These are phyloP conservation scores for Fusarium sp. DNA, from an alignment of 2,329 filamentous ascomycete genomes.

Conservation along the genomic window DNA sequence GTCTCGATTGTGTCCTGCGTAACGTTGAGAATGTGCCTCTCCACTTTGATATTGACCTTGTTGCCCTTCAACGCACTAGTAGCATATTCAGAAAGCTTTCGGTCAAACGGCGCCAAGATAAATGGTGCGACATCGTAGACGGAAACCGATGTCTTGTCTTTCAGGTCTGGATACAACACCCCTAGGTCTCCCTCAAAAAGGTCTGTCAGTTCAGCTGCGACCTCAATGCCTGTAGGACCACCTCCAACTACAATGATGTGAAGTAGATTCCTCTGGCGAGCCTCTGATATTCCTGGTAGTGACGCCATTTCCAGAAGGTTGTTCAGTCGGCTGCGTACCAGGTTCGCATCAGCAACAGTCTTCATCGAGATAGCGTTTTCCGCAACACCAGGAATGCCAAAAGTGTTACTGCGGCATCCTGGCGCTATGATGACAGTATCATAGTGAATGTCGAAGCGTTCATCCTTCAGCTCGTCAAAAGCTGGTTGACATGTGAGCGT, in stretches of 20 bases:
- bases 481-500: not conserved
- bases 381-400: not conserved
- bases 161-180: not conserved
- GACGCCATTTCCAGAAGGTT: not conserved
- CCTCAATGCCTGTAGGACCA: not conserved
- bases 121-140: not conserved
- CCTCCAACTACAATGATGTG: not conserved
- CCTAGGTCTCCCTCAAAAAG: not conserved
- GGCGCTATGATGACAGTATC: not conserved
- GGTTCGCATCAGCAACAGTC: not conserved
- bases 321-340: not conserved
- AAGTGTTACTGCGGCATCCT: not conserved
- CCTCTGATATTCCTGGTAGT: not conserved
- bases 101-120: not conserved
- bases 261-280: not conserved
- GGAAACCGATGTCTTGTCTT: not conserved
- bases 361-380: not conserved
- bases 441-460: not conserved
- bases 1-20: not conserved
- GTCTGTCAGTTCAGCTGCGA: not conserved
- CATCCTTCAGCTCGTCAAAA: not conserved
- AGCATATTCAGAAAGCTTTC: not conserved
- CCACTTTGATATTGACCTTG: not conserved
- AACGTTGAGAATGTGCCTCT: not conserved
- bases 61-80: not conserved